Evolutionary conservation across 768 basidiomycete genomes (phyloP), one percentile per base, ranked within the genome.

Genomic region (Tricholoma bakamatsutake): DNA sequence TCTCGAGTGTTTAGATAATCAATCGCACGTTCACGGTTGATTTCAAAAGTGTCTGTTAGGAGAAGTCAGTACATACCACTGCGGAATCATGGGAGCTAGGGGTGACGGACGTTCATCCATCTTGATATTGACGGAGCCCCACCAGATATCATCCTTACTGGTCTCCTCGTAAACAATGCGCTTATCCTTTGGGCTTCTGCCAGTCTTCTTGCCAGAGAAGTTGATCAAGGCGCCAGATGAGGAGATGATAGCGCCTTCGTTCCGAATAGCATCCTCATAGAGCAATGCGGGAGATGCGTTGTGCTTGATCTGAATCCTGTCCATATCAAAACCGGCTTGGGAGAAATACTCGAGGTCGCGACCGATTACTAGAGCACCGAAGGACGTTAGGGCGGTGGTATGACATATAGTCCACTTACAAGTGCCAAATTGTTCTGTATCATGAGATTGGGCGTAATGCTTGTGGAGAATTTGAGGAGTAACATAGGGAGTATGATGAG

Each of bases 141-240:
- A 98, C 95, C 97, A 99, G 71, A 99, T 88, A 59, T 98, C 84
- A 68, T 98, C 94, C 74, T 93, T 97, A 75, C 85, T 88, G 50
- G 90, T 88, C 64, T 98, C 96, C 71, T 99, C 97, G 69, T 80
- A 98, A 66, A 99, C 97, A 67, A 99, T 98, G 60, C 97, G 94
- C 83, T 99, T 99, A 83, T 99, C 97, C 71, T 98, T 99, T 51
- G 97, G 97, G 62, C 85, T 88, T 48, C 97, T 83, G 55, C 97
- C 97, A 2, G 97, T 98, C 81, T 99, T 99, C 81, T 98, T 98
- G 30, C 97, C 97, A 9, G 94, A 97, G 67, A 98, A 99, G 82
- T 99, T 99, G 85, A 99, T 99, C 66, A 99, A 78, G 17, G 97
- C 94, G 51, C 97, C 97, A 4, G 87, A 90, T 30, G 90, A 85